Conservation (phyloP, 2,329 filamentous ascomycete species). For the Verticillium klebahnii region DNA sequence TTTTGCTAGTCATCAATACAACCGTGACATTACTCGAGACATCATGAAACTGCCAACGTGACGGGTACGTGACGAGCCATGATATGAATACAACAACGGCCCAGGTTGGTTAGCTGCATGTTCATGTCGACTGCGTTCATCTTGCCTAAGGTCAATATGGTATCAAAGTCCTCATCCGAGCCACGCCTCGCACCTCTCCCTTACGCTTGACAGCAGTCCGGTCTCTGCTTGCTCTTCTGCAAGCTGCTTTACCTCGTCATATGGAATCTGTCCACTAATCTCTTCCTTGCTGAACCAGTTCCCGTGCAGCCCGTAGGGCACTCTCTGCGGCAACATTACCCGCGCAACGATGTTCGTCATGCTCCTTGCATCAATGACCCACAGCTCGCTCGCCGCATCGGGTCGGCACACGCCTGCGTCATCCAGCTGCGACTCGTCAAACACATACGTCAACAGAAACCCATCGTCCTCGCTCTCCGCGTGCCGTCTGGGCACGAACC, state of each 20-base stretch:
- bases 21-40: too few relatives aligned
- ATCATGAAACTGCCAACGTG: too few relatives aligned
- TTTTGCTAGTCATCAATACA: too few relatives aligned
- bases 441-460: slow-evolving; percentile 64
- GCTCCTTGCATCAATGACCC: slow-evolving; percentile 60
- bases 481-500: slow-evolving; percentile 50
- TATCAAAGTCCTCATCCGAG: not conserved
- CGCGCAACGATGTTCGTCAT: slow-evolving; percentile 58
- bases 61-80: too few relatives aligned
- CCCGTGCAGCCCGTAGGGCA: slow-evolving; percentile 66
- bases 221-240: not conserved
- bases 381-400: slow-evolving; percentile 54
- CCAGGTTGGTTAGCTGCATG: too few relatives aligned
- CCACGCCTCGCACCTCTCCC: not conserved
- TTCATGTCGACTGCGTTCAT: too few relatives aligned
- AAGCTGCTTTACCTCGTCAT: slow-evolving; percentile 3
- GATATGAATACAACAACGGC: too few relatives aligned
- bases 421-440: slow-evolving; percentile 63
- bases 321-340: slow-evolving; percentile 40
- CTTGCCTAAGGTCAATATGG: too few relatives aligned
- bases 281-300: slow-evolving; percentile 54
- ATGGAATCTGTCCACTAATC: slow-evolving; percentile 40
- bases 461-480: slow-evolving; percentile 56
- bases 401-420: slow-evolving; percentile 37
- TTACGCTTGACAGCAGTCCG: not conserved